Evolutionary conservation across 1,139 yeast species (phyloP), one percentile per base, ranked within the genome.

Genomic region (Kluyveromyces sp.): DNA sequence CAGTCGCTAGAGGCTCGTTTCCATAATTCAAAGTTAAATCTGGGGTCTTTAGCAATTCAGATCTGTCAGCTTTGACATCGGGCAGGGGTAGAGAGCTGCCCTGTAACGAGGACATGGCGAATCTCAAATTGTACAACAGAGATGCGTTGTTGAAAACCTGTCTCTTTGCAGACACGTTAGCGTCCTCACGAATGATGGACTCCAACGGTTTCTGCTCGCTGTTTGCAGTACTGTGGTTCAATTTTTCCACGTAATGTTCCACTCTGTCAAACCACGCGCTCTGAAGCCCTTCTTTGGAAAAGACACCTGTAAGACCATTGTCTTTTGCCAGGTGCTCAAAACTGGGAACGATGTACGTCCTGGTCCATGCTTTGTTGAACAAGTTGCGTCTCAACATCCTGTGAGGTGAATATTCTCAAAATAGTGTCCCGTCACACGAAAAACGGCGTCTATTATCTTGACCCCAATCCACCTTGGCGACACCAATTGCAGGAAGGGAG

Each of bases 181-280:
- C 56, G 42, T 54, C 51, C 18, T 60, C 60, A 13, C 52, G 37
- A 4, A 65, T 53, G 15, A 65, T 40, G 3, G 52, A 48, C 18
- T 60, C 63, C 11, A 65, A 40, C 15, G 58, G 46, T 37, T 46
- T 42, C 47, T 52, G 47, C 41, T 52, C 44, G 15, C 58, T 45
- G 6, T 52, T 51, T 18, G 49, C 50, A 3, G 56, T 49, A 22
- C 56, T 47, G 17, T 53, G 56, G 45, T 73, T 79, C 49, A 83
- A 66, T 25, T 72, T 72, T 12, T 67, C 67, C 4, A 75, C 68
- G 47, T 78, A 70, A 18, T 57, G 50, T 15, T 68, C 66, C 6
- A 80, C 75, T 60, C 83, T 72, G 34, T 73, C 65, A 54, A 70
- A 77, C 83, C 86, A 83, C 32, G 81, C 70, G 52, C 74, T 77